Base-by-base conservation (phyloP, 2,329 filamentous ascomycete genomes). In the Samsoniella hepiali region DNA sequence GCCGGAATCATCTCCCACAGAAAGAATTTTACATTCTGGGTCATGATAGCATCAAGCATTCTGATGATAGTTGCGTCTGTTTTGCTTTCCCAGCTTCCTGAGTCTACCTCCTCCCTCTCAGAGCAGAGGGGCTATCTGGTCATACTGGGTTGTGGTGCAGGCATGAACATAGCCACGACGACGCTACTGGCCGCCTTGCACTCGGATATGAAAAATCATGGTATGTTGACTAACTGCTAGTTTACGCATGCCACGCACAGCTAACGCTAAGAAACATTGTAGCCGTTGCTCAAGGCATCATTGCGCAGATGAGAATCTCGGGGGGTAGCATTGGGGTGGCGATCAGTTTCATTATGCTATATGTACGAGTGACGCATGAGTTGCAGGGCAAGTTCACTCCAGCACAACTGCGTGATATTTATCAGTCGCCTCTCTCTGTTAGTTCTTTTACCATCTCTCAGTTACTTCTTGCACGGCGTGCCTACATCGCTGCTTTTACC, bases 151-250 rank as follows among this genome's bases (percentile, higher is more conserved):
- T 27, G 38, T 5, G 51, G 51, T 9, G 51, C 51, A 11, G 51
- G 51, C 5, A 36, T 54, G 51, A 54, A 38, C 32, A 54, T 54
- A 38, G 51, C 51, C n/a, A 54, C 51, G 6, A 54, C 51, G 51
- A 54, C 32, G 51, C 51, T 54, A 4, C 51, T 54, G 17, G 51
- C 51, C n/a, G 32, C 51, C n/a, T 38, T 54, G 32, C 32, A 54
- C 51, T 22, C 51, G 34, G 51, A 54, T 6, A 82, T 84, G 13
- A 83, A 69, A 0, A 79, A 78, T 0, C 82, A 77, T 1, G 82
- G 82, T 6, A 84, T 68, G 0, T 84, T 84, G 0, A 86, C 76
- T 11, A 29, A 38, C 32, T 9, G 17, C 5, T 5, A 10, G 36
- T 10, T 17, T 15, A 2, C 5, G 29, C 15, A 13, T n/a, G 5